phyloP scores from a whole-genome alignment of 2,329 filamentous ascomycete species.

The Trichoderma asperellum region DNA sequence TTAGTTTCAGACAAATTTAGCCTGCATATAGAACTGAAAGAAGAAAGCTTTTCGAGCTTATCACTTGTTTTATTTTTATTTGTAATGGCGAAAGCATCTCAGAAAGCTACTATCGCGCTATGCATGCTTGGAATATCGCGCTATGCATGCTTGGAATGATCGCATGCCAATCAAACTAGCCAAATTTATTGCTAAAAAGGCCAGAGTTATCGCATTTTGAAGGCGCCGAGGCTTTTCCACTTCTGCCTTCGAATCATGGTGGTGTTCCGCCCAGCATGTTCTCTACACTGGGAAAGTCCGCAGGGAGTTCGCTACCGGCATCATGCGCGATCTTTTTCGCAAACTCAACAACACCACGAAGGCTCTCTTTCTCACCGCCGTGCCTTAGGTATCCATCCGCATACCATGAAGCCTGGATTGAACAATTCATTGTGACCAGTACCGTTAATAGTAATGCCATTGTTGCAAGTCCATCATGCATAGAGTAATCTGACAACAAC shows the following conservation, averaged over 20 bases:
- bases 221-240: not conserved
- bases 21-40: not conserved
- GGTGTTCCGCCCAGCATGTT: not conserved
- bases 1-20: not conserved
- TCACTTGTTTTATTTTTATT: not conserved
- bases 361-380: not conserved
- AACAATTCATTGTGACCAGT: conserved; percentile 7
- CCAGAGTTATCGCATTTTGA: not conserved
- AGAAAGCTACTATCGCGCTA: not conserved
- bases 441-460: conserved; percentile 17
- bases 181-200: not conserved
- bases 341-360: not conserved
- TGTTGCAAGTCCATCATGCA: conserved; percentile 11
- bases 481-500: conserved; percentile 7
- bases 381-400: conserved; percentile 5
- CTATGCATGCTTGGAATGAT: not conserved
- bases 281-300: not conserved
- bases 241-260: not conserved
- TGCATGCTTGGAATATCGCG: not conserved
- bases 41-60: not conserved
- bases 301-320: not conserved
- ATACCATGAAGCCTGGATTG: conserved; percentile 15
- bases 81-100: not conserved
- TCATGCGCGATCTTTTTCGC: not conserved
- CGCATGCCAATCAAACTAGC: not conserved